A percentile compares a stretch with the other conserved stretches of the same genome.
phyloP scores from a whole-genome alignment of 1,284 basidiomycete genomes.

The Sporisorium iseilematis-ciliati region DNA sequence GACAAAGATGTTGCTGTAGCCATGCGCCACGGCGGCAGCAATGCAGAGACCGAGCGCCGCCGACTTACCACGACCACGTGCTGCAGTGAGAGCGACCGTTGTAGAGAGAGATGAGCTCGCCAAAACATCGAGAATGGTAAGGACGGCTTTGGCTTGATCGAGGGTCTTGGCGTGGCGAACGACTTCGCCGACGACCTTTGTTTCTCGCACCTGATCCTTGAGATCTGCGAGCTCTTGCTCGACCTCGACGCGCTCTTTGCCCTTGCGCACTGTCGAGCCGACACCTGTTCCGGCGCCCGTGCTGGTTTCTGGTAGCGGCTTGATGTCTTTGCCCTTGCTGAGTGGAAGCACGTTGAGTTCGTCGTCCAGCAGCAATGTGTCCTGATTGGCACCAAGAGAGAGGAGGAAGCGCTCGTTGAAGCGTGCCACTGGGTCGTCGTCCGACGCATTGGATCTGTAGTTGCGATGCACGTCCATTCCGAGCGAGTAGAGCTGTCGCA shows the following conservation, averaged over 20 bases:
- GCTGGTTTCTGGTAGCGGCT: constrained; percentile 75
- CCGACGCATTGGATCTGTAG: constrained; percentile 86
- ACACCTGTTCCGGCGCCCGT: constrained; percentile 51
- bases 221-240: constrained; percentile 81
- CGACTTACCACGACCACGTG: constrained; percentile 94
- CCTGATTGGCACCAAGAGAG: constrained; percentile 80
- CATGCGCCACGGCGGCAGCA: constrained; percentile 90
- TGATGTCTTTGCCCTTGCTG: constrained; percentile 94
- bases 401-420: constrained; percentile 94
- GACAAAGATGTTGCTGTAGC: constrained; percentile 98
- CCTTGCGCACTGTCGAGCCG: constrained; percentile 72
- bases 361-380: constrained; percentile 95
- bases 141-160: constrained; percentile 76
- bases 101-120: constrained; percentile 78
- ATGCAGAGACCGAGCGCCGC: constrained; percentile 94
- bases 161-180: constrained; percentile 91
- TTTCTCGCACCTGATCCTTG: constrained; percentile 83
- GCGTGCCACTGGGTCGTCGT: constrained; percentile 88
- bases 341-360: constrained; percentile 98
- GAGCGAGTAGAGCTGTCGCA: constrained; percentile 94
- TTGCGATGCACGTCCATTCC: constrained; percentile 82
- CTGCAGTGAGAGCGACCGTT: constrained; percentile 93
- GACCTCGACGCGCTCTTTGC: constrained; percentile 73
- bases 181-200: constrained; percentile 88
- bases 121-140: constrained; percentile 67